Conservation (phyloP, 2,329 filamentous ascomycete species). For the Gaeumannomyces sp. region DNA sequence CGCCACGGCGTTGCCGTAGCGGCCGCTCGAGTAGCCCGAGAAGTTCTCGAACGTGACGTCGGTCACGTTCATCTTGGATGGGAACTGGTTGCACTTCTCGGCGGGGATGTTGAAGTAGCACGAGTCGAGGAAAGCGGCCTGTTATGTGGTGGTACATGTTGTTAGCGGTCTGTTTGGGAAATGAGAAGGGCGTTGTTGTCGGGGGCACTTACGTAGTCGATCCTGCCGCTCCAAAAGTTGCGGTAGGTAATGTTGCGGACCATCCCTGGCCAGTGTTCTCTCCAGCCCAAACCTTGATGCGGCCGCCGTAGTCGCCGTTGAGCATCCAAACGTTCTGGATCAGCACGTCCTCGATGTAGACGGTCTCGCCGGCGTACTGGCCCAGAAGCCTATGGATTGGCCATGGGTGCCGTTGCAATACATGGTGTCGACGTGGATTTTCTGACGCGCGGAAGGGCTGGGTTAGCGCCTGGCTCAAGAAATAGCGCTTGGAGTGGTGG, state of each 20-base stretch:
- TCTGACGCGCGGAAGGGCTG: conserved; percentile 16
- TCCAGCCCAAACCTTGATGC: conserved; percentile 58
- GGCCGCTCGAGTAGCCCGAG: conserved; percentile 28
- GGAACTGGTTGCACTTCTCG: conserved; percentile 5
- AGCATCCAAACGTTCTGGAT: conserved; percentile 55
- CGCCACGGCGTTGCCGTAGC: conserved; percentile 45
- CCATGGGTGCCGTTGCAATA: conserved; percentile 56
- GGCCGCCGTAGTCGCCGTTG: conserved; percentile 44
- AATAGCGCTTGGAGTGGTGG: too few relatives aligned
- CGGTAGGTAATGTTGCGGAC: conserved; percentile 58
- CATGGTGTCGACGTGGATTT: conserved; percentile 40
- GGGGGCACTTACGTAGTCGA: conserved; percentile 36
- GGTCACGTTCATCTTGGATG: conserved; percentile 50
- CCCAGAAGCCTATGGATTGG: conserved; percentile 52
- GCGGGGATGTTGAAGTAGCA: conserved; percentile 37
- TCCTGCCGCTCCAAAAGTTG: conserved; percentile 53
- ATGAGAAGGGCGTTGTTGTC: neutral
- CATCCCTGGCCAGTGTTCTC: conserved; percentile 51
- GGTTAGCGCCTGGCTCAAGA: too few relatives aligned
- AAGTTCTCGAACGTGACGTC: conserved; percentile 55
- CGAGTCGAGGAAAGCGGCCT: conserved; percentile 41
- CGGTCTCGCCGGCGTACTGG: conserved; percentile 48
- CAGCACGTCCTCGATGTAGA: conserved; percentile 49
- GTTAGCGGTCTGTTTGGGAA: neutral
- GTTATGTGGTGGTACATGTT: too few relatives aligned